Evolutionary conservation across 805 yeast genomes (phyloP).

Genomic region (Wickerhamia fluorescens): DNA sequence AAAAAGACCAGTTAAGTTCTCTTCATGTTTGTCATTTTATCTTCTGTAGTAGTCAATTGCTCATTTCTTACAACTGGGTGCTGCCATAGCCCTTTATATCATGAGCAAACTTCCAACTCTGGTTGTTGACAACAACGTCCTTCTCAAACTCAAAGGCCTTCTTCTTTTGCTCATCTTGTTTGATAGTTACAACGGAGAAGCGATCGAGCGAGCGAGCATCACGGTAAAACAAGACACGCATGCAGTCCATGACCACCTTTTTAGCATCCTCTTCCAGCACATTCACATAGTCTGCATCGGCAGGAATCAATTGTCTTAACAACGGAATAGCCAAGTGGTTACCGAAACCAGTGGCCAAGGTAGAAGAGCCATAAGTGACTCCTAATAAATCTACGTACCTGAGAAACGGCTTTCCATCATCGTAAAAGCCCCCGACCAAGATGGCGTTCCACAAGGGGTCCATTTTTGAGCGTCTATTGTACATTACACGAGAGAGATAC

Average conservation of each 20-base stretch:
- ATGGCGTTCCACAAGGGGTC: constrained; percentile 95
- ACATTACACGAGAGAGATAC: constrained; percentile 77
- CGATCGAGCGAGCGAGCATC: constrained; percentile 92
- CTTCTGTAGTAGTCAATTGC: too few species aligned
- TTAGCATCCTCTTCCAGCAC: constrained; percentile 72
- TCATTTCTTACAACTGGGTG: constrained; percentile 31
- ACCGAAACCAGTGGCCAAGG: constrained; percentile 95
- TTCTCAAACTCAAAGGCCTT: constrained; percentile 56
- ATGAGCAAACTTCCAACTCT: constrained; percentile 87
- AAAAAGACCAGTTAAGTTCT: too few species aligned
- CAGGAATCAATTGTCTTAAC: constrained; percentile 75
- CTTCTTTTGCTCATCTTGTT: constrained; percentile 31
- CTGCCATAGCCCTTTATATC: constrained; percentile 89
- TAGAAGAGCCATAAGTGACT: constrained; percentile 79
- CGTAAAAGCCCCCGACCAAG: constrained; percentile 83
- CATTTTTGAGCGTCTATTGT: constrained; percentile 85
- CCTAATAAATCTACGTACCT: constrained; percentile 89
- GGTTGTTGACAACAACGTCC: constrained; percentile 59
- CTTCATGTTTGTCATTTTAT: too few species aligned
- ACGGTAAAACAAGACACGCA: constrained; percentile 92
- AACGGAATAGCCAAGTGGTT: constrained; percentile 90
- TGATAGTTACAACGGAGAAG: constrained; percentile 73
- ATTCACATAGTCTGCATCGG: constrained; percentile 66
- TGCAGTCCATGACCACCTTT: constrained; percentile 69
- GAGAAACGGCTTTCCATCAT: constrained; percentile 57